phyloP scores from a whole-genome alignment of 1,139 yeast genomes.

The Geotrichum fermentans region DNA sequence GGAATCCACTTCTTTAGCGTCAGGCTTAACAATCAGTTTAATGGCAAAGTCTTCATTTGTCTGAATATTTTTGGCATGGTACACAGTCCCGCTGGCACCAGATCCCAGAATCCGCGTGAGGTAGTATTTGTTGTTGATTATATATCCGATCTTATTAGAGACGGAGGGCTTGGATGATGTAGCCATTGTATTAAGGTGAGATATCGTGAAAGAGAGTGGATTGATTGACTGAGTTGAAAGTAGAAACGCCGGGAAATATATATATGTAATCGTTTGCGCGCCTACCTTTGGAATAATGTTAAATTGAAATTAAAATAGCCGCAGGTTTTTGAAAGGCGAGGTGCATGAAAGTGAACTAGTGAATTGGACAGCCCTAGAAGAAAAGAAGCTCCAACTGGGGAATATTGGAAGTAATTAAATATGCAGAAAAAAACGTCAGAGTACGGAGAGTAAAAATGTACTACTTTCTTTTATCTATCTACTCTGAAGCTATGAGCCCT shows the following conservation, averaged over 20 bases:
- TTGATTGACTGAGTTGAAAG: too few relatives aligned
- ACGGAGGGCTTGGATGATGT: conserved; percentile 14
- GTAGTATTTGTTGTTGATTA: conserved; percentile 43
- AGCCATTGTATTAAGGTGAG: neutral
- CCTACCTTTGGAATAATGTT: neutral
- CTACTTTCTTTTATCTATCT: too few relatives aligned
- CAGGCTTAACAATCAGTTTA: conserved; percentile 58
- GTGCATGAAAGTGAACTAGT: conserved; percentile 4
- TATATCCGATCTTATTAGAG: conserved; percentile 25
- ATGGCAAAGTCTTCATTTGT: conserved; percentile 60
- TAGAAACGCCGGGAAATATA: neutral
- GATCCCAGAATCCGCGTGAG: conserved; percentile 66
- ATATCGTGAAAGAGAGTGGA: neutral
- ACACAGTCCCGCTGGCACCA: conserved; percentile 85
- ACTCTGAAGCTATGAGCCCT: too few relatives aligned
- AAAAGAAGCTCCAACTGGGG: neutral
- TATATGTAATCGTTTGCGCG: neutral
- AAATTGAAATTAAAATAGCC: neutral
- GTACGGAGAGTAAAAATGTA: too few relatives aligned
- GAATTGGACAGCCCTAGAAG: neutral
- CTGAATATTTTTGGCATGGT: conserved; percentile 54
- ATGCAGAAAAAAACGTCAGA: too few relatives aligned
- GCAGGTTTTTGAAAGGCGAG: neutral
- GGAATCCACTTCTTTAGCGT: neutral
- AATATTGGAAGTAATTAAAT: neutral